Evolutionary conservation across 2,329 filamentous ascomycete genomes (phyloP), one percentile per base, ranked within the genome.

Genomic region (Diplodia intermedia): DNA sequence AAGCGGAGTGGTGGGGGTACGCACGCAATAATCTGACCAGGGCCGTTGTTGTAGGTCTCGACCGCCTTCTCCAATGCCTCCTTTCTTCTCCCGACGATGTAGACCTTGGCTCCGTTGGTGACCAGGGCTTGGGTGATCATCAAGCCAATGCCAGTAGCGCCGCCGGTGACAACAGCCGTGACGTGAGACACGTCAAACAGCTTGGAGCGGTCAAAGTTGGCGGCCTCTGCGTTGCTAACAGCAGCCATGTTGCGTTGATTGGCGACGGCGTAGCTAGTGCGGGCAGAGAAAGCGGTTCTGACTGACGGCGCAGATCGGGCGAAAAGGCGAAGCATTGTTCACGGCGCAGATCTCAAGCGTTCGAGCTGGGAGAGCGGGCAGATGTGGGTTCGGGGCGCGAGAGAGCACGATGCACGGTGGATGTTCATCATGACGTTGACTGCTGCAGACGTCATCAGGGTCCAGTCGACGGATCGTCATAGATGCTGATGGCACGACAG

Each of bases 11-110:
- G 20, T 15, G 5, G 2, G 18, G 6, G 63, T 38, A 71, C 74
- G 38, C 76, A 78, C 72, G 82, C 78, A 20, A 85, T 76, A 52
- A 86, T 83, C 67, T 80, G 79, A 9, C 86, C 85, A 1, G 82
- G 79, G 0, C 80, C 80, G 2, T 75, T 77, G 57, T 78, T 76
- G 73, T 86, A 84, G 7, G 80, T 77, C 70, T 86, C 79, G 14
- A 83, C 77, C 0, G 82, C 81, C 69, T 78, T 75, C 65, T 81
- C 74, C 63, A 82, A 72, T 15, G 72, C 71, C 60, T 75, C 75
- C 54, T 74, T 75, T 70, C 72, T 73, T 65, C 77, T 71, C 20
- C 73, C 75, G 26, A 75, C 78, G 60, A 79, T 79, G 65, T 79
- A 79, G 1, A 78, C 77, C 43, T 68, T 79, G 2, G 77, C 77